Evolutionary conservation across 176 grass and related monocot genomes (phyloP).

Genomic region (Musa troglodytarum): DNA sequence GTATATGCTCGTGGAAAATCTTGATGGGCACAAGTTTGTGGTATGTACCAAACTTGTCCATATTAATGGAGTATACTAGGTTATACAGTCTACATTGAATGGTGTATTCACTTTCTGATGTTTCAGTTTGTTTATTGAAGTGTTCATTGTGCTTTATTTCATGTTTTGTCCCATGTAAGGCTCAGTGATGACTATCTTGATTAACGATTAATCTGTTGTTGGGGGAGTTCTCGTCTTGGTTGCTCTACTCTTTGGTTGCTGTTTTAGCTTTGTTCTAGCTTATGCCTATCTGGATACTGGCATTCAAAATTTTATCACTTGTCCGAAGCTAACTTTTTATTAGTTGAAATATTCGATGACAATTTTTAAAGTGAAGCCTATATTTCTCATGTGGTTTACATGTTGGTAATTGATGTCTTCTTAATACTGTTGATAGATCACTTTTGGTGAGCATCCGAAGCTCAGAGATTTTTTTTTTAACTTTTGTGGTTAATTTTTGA

Average conservation of each 20-base stretch:
- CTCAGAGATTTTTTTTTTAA: background rate
- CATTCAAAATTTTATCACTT: background rate
- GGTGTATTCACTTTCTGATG: background rate
- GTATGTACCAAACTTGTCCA: too few species aligned
- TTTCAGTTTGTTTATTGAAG: background rate
- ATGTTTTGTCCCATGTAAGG: background rate
- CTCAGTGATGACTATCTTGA: background rate
- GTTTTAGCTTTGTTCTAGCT: background rate
- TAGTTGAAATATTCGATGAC: background rate
- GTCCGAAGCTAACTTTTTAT: background rate
- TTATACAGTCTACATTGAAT: background rate
- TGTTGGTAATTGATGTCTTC: background rate
- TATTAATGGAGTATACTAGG: background rate
- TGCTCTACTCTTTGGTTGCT: background rate
- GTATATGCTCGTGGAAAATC: too few species aligned
- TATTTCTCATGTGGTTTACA: slow-evolving; percentile 1
- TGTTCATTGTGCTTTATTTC: background rate
- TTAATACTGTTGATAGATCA: background rate
- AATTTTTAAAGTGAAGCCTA: background rate
- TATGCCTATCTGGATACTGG: background rate
- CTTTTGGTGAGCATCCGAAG: slow-evolving; percentile 9
- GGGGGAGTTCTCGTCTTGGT: background rate
- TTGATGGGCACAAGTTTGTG: too few species aligned
- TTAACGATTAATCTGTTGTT: background rate
- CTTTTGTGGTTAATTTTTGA: background rate